Evolutionary conservation across 1,284 basidiomycete species (phyloP).

Genomic region (Somion occarium): DNA sequence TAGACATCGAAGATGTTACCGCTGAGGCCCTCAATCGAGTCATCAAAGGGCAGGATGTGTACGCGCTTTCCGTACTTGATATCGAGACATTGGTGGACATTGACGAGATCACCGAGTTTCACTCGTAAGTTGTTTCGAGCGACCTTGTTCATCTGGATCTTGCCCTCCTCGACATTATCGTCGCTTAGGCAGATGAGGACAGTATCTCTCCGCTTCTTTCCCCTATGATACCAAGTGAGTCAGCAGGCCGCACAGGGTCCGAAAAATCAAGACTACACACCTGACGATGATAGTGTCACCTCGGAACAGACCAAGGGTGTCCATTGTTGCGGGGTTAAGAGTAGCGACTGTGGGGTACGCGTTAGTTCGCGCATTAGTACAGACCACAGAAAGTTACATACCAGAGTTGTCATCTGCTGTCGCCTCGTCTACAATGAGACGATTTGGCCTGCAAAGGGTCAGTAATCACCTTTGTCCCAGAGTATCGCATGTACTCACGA

Average conservation of each 20-base stretch:
- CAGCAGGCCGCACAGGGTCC: not conserved
- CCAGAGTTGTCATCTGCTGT: slow-evolving; percentile 91
- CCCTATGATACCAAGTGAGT: slow-evolving; percentile 39
- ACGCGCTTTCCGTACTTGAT: slow-evolving; percentile 99
- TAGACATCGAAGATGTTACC: slow-evolving; percentile 99
- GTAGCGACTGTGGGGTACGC: slow-evolving; percentile 68
- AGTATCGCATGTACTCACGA: slow-evolving; percentile 59
- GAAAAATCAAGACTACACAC: slow-evolving; percentile 37
- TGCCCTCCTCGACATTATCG: slow-evolving; percentile 96
- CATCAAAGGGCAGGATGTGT: slow-evolving; percentile 96
- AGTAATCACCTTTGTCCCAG: slow-evolving; percentile 11
- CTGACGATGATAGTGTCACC: slow-evolving; percentile 92
- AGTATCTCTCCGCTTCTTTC: slow-evolving; percentile 94
- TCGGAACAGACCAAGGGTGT: slow-evolving; percentile 88
- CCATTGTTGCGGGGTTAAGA: slow-evolving; percentile 96
- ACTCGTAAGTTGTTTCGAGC: slow-evolving; percentile 98
- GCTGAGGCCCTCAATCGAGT: slow-evolving; percentile 95
- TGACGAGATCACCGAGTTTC: slow-evolving; percentile 95
- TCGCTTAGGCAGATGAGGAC: slow-evolving; percentile 94
- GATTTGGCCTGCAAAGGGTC: slow-evolving; percentile 76
- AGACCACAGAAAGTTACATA: slow-evolving; percentile 19
- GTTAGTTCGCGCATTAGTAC: slow-evolving; percentile 3
- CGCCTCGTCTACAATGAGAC: slow-evolving; percentile 91
- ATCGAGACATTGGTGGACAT: slow-evolving; percentile 93
- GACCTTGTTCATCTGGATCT: slow-evolving; percentile 98